Percentiles rank a stretch among this genome's conserved stretches.
Evolutionary conservation across 176 grass and related monocot genomes (phyloP).

Genomic region (Juncus effusus): DNA sequence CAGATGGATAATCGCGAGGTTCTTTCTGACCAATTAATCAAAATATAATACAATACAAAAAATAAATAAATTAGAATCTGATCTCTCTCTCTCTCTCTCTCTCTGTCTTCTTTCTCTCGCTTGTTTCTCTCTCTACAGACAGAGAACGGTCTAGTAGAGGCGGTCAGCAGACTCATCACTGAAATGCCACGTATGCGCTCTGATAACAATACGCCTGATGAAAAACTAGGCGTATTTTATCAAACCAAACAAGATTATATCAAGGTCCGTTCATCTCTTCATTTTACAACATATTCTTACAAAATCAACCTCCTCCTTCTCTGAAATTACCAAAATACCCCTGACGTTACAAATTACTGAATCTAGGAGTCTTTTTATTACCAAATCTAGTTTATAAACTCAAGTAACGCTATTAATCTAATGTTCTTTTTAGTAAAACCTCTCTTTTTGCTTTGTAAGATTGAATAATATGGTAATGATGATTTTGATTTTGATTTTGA

Average conservation of each 20-base stretch:
- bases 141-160: slow-evolving; percentile 98
- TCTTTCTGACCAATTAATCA: slow-evolving; percentile 27
- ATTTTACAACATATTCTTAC: slow-evolving; percentile 20
- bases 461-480: neutral
- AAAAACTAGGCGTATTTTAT: slow-evolving; percentile 76
- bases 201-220: slow-evolving; percentile 33
- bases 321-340: slow-evolving; percentile 16
- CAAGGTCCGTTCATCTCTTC: slow-evolving; percentile 53
- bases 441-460: too few relatives aligned
- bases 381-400: neutral
- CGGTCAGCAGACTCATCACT: slow-evolving; percentile 79
- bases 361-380: neutral
- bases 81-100: slow-evolving; percentile 8
- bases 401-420: too few relatives aligned
- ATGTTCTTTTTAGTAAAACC: too few relatives aligned
- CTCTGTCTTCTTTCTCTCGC: neutral
- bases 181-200: slow-evolving; percentile 82
- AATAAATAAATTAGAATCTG: slow-evolving; percentile 3
- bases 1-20: slow-evolving; percentile 94
- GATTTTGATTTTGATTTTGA: neutral
- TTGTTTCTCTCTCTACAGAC: slow-evolving; percentile 44
- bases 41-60: neutral
- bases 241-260: slow-evolving; percentile 95
- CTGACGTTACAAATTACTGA: neutral
- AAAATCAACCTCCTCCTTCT: neutral